Percentiles rank a stretch among this genome's conserved stretches.
Evolutionary conservation across 495 filamentous ascomycete species (phyloP).

Genomic region (Aspergillus haitiensis): DNA sequence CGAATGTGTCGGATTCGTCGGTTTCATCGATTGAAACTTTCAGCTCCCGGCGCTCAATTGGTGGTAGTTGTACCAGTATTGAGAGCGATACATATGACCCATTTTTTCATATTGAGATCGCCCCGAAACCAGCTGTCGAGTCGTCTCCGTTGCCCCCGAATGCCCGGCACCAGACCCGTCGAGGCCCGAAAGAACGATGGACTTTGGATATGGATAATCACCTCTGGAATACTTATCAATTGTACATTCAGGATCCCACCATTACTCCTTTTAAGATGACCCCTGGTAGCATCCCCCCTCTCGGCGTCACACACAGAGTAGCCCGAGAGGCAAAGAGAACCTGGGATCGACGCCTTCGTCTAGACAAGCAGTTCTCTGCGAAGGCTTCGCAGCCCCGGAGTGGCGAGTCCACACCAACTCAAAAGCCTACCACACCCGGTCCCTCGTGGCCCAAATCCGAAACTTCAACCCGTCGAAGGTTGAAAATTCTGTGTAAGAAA

Average conservation of each 20-base stretch:
- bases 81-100: slow-evolving; percentile 62
- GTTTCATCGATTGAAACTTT: slow-evolving; percentile 65
- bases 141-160: slow-evolving; percentile 36
- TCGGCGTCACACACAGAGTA: slow-evolving; percentile 87
- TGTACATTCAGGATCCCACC: slow-evolving; percentile 87
- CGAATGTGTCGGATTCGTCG: slow-evolving; percentile 67
- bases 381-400: slow-evolving; percentile 41
- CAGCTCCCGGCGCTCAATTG: slow-evolving; percentile 62
- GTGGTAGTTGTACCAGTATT: slow-evolving; percentile 67
- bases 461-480: slow-evolving; percentile 71
- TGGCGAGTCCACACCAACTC: slow-evolving; percentile 65
- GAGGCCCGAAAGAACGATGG: slow-evolving; percentile 54
- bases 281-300: slow-evolving; percentile 80
- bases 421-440: slow-evolving; percentile 26
- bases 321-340: slow-evolving; percentile 79
- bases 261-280: slow-evolving; percentile 92
- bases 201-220: slow-evolving; percentile 89
- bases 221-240: slow-evolving; percentile 84
- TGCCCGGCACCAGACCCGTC: slow-evolving; percentile 24
- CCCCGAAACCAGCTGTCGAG: slow-evolving; percentile 37
- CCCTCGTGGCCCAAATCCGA: slow-evolving; percentile 79
- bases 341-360: slow-evolving; percentile 57
- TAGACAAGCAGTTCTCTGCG: slow-evolving; percentile 33
- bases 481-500: slow-evolving; percentile 79
- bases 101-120: slow-evolving; percentile 50